Base-by-base conservation (phyloP, 495 filamentous ascomycete species). In the Xylaria grammica region DNA sequence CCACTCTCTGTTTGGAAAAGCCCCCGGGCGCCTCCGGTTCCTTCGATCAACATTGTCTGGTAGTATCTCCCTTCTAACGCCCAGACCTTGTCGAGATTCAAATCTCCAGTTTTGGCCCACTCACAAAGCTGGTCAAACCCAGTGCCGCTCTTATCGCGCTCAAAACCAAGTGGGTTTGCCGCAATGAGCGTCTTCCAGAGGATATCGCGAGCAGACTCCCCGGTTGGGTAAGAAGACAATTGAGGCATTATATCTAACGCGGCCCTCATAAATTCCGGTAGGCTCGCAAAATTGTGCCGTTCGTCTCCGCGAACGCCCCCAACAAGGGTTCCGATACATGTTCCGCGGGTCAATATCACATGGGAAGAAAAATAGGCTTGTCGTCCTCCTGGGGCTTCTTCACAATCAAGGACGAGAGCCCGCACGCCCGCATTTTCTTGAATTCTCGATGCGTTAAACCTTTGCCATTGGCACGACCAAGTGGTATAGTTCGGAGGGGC, bases 161-260 rank as follows among this genome's bases (percentile, higher is more conserved):
- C 1, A 7, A 50, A 26, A 50, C 46, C 26, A 27, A 15, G 29
- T 71, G 71, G 50, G 53, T 69, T 6, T 69, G 24, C 46, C 46
- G 46, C 46, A 29, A 50, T 50, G 24, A 50, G 46, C 5, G 46
- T 50, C 46, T 50, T 50, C 24, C 46, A 50, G 46, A 50, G 46
- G 11, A n/a, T 15, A 29, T 50, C 46, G 29, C 24, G 46, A 50
- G 46, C 46, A 50, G 46, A 50, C 5, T 50, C 46, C 13, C 46
- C 24, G 1, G 46, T 50, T 27, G 46, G 46, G 24, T 50, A 50
- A 29, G 46, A 26, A 50, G 24, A 50, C 1, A 50, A 1, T 15
- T n/a, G 46, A 50, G 26, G 4, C 1, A 26, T 26, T 27, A 50
- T 27, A 22, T 11, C 46, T 29, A 50, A 50, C 24, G 22, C 24